These are phyloP conservation scores for Clonostachys solani DNA, from an alignment of 2,329 filamentous ascomycete species.

Conservation along the genomic window DNA sequence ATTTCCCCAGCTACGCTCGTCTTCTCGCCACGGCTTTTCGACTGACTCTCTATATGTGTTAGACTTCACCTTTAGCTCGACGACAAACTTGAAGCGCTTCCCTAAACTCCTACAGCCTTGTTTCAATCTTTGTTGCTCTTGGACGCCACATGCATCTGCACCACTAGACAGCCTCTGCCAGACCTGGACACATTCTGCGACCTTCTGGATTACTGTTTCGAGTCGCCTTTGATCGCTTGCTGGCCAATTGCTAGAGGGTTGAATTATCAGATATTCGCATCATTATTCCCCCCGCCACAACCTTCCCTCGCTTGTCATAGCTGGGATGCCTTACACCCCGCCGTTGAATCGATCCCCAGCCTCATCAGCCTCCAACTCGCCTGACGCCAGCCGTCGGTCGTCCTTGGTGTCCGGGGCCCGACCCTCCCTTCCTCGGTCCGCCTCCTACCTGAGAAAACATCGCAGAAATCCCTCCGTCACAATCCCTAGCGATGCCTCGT, in stretches of 20 bases:
- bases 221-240: neutral
- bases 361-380: conserved; percentile 52
- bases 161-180: neutral
- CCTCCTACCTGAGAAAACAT: conserved; percentile 62
- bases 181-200: neutral
- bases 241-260: neutral
- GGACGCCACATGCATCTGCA: neutral
- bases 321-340: conserved; percentile 83
- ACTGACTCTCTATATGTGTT: too few species aligned
- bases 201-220: neutral
- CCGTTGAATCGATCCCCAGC: conserved; percentile 64
- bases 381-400: conserved; percentile 52
- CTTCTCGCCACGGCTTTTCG: too few species aligned
- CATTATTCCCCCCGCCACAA: neutral
- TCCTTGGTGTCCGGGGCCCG: conserved; percentile 47
- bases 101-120: neutral
- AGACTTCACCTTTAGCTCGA: too few species aligned
- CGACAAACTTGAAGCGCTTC: too few species aligned
- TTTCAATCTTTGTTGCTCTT: neutral
- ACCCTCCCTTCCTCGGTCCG: conserved; percentile 56
- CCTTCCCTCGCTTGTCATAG: neutral
- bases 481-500: conserved; percentile 15
- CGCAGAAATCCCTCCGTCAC: conserved; percentile 51
- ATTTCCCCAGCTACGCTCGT: too few species aligned
- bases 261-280: neutral